Evolutionary conservation across 148 eudicot species (phyloP), one percentile per base, ranked within the genome.

Genomic region (Arctostaphylos glauca): DNA sequence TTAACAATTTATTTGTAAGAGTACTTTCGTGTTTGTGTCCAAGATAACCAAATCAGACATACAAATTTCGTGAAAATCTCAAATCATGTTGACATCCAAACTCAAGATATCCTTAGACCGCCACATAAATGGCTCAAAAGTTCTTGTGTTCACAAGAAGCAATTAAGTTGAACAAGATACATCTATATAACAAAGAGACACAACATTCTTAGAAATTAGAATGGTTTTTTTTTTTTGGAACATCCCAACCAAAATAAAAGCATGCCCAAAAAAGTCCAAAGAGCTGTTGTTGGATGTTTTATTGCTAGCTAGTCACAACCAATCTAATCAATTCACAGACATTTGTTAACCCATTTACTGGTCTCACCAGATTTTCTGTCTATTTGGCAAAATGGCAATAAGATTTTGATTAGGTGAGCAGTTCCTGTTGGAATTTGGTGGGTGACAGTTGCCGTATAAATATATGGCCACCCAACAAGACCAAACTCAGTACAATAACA

Each of bases 391-490:
- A 4, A 31, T 12, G 43, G 43, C 71, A 66, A 5, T 12, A 31
- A 66, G 71, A 66, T 12, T 66, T 66, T 66, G 23, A 66, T 12
- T 66, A 66, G 71, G 71, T 31, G 44, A 66, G 44, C 71, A 66
- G 44, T 66, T 66, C 41, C 43, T 3, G 70, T 64, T 64, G 4
- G 38, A 64, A 64, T 64, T 64, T 9, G 70, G 68, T 62, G 68
- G 68, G 38, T 23, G 68, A 62, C 23, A 9, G 68, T 62, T 62
- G 14, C 41, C 41, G 5, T 21, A 50, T 7, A 60, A 7, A 10
- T 54, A 62, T 12, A 64, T 64, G 70, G 70, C 70, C 15, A 23
- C 70, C 70, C 15, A 64, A 64, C 13, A 23, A 64, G 70, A 21
- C 41, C 10, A 23, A 21, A 8, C 15, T 12, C 41, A 10, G 41